phyloP scores from a whole-genome alignment of 1,284 basidiomycete genomes.

The Abortiporus biennis region DNA sequence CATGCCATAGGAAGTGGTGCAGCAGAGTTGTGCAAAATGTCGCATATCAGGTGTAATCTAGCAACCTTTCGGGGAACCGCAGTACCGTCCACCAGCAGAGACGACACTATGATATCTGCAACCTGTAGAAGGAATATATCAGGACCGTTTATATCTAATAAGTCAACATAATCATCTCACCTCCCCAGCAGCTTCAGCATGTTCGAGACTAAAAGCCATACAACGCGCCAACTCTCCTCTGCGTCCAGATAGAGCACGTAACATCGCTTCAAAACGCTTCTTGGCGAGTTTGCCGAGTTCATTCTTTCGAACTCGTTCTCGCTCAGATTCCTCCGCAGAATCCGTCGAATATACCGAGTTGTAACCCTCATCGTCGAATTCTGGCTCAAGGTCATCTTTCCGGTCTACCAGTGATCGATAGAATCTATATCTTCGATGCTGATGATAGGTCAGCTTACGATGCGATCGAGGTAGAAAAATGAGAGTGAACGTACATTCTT shows the following conservation, averaged over 20 bases:
- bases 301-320: constrained; percentile 70
- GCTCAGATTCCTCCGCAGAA: constrained; percentile 90
- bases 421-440: constrained; percentile 80
- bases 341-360: constrained; percentile 93
- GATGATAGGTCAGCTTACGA: too few relatives aligned
- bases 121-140: constrained; percentile 44
- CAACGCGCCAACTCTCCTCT: constrained; percentile 88
- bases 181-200: constrained; percentile 90
- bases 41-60: constrained; percentile 91
- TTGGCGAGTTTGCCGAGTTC: constrained; percentile 73
- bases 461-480: constrained; percentile 1
- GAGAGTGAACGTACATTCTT: constrained; percentile 40
- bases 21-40: constrained; percentile 96
- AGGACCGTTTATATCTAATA: constrained; percentile 2
- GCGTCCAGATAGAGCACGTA: constrained; percentile 81
- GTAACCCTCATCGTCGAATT: constrained; percentile 92
- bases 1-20: constrained; percentile 84
- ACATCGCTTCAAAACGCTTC: constrained; percentile 83
- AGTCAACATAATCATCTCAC: constrained; percentile 32
- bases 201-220: constrained; percentile 94
- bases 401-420: constrained; percentile 75
- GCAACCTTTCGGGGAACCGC: constrained; percentile 95
- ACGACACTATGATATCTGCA: constrained; percentile 80
- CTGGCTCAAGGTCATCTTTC: constrained; percentile 49
- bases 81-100: constrained; percentile 80